Base-by-base conservation (phyloP, 352 stramenopile species). In the Phytophthora quininea region DNA sequence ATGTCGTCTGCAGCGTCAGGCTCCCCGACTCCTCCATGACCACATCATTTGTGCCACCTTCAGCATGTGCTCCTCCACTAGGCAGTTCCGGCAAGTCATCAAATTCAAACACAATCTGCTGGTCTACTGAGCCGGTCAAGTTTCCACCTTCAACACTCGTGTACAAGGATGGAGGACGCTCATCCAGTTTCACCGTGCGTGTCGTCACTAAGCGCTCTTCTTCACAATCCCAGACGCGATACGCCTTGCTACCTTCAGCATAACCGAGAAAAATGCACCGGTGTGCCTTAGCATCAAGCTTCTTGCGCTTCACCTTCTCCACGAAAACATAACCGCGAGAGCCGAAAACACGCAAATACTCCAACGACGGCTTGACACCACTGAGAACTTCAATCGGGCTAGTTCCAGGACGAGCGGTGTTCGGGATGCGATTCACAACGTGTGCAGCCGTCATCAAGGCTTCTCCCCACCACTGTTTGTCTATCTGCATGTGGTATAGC, bases 261-360 rank as follows among this genome's bases (percentile, higher is more conserved):
- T 68, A 68, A 9, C 53, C 61, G 1, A 61, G 35, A 42, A 62
- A 68, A 5, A 70, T 47, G 33, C 66, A 65, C 1, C 49, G 57
- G 8, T 55, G 42, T 2, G 55, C 43, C 33, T 62, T 63, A 5
- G 42, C 10, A 31, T 73, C 54, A 24, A 35, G 43, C 37, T 73
- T 73, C 4, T 38, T 49, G 5, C 42, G 42, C 33, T 64, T 64
- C 14, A 3, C 33, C 50, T 73, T 73, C 29, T 68, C 65, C 3
- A 69, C 32, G n/a, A 54, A 43, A 2, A 62, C 53, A 43, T 47
- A 73, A 42, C 33, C 59, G 11, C 24, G 32, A 6, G 40, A 65
- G 24, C 66, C 66, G 49, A 73, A 73, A 1, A 65, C 48, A 31
- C 66, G 46, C 9, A 69, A 33, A 27, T 69, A 31, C 4, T 64